phyloP scores from a whole-genome alignment of 75 land plant species.

The Larix kaempferi region DNA sequence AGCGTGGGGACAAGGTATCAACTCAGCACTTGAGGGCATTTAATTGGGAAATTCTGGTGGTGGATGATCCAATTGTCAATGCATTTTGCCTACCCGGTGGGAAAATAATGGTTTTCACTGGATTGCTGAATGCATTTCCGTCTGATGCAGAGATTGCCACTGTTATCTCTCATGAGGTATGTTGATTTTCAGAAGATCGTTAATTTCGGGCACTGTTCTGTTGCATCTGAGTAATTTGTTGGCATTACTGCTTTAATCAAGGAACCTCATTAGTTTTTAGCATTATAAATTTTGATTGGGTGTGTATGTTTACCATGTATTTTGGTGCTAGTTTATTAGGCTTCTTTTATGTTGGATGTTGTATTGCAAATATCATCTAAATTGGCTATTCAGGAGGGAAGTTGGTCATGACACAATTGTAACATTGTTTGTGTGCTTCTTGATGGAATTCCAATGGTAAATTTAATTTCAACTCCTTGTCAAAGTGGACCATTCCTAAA shows the following conservation, averaged over 20 bases:
- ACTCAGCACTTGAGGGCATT: constrained; percentile 69
- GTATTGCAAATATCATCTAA: not conserved
- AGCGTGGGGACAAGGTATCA: constrained; percentile 27
- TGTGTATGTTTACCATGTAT: not conserved
- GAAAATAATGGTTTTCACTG: constrained; percentile 96
- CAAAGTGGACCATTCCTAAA: too few species aligned
- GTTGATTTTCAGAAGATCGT: not conserved
- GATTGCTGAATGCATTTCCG: constrained; percentile 69
- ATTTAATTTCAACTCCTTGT: too few species aligned
- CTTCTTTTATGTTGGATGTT: constrained; percentile 1
- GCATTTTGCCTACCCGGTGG: constrained; percentile 98
- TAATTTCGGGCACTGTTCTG: not conserved
- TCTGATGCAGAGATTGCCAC: constrained; percentile 90
- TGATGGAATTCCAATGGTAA: too few species aligned
- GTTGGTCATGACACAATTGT: not conserved
- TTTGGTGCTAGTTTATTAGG: not conserved
- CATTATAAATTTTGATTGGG: not conserved
- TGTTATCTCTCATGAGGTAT: constrained; percentile 94
- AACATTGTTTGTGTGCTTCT: not conserved
- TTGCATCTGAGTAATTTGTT: not conserved
- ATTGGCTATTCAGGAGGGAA: not conserved
- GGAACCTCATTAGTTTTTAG: not conserved
- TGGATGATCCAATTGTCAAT: constrained; percentile 71
- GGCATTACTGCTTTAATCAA: not conserved
- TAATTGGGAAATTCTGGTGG: constrained; percentile 97